Evolutionary conservation across 768 basidiomycete genomes (phyloP), one percentile per base, ranked within the genome.

Genomic region (Tylopilus felleus): DNA sequence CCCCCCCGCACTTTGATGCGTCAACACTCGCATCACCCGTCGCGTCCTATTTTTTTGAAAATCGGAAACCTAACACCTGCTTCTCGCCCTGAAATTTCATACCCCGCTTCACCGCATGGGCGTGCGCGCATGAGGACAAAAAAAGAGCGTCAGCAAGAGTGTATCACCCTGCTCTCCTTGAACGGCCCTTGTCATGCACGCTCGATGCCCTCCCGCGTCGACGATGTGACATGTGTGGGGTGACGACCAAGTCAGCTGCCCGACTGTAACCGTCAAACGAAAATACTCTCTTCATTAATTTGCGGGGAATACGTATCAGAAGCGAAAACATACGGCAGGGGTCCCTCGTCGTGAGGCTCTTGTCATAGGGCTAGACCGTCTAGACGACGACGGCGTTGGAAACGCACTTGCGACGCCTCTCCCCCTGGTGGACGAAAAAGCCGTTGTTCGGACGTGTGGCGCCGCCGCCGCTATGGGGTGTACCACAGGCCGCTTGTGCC

Each of bases 361-460:
- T 56, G 71, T 58, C 59, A 71, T 57, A 13, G 71, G 69, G 64
- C 69, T 71, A 55, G 69, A 68, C 52, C 67, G 60, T 49, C 71
- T 66, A 31, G 71, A 66, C 40, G 63, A 60, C 31, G 60, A 66
- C 8, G 69, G 71, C 45, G 69, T 73, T 61, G 65, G 54, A 41
- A 64, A 58, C 57, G 31, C 59, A 53, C 62, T 68, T 43, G 58
- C 65, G 22, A 49, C 44, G 35, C 60, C 65, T 33, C 65, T 61
- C 29, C 65, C 69, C 55, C 67, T 58, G 27, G 50, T 60, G 48
- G 67, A 65, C 27, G 52, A 60, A 47, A 66, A 65, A n/a, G 59
- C 47, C 16, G 60, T 58, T 36, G 60, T 58, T 36, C 61, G 66
- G 38, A 52, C 55, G 40, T 67, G 70, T 58, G 56, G 43, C 36